Evolutionary conservation across 805 yeast genomes (phyloP), one percentile per base, ranked within the genome.

Genomic region (Lachancea lanzarotensis): DNA sequence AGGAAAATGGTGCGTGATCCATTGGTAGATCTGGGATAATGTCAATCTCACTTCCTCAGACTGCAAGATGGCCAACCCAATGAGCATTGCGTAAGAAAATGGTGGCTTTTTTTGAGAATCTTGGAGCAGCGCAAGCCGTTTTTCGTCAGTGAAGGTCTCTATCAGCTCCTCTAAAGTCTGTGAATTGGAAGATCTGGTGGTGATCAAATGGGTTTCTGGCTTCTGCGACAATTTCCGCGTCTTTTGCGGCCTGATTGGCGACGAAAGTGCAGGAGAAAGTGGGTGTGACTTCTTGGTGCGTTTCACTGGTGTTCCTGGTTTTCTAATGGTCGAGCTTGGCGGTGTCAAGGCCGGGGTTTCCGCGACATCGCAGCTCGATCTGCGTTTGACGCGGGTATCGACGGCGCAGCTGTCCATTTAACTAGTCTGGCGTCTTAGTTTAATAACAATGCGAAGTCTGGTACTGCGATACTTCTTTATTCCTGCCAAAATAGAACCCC

Each of bases 1-100:
- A 50, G 73, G 76, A 64, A 90, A 91, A 31, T 95, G 84, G 37
- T 79, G 80, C 8, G 93, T 79, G 36, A 91, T 93, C 98, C 98
- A 91, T 54, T 72, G 74, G 68, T 91, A 91, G 35, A 91, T 93
- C 57, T 88, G 96, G 0, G 93, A 75, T 43, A 84, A 66, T 2
- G 95, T 84, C 34, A 89, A 72, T 50, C 82, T 82, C 38, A 83
- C 74, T 13, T 71, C 74, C 1, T 82, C 81, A n/a, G 95, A 80
- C 49, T 93, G 78, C 52, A 91, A 69, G 40, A 91, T 85, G 1
- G 98, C 91, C 83, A 91, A 82, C 1, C 96, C 96, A 51, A 91
- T 91, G 48, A 91, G 73, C 42, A 89, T 82, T 3, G 98, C 98
- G 60, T 91, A 91, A 5, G 96, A 87, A 63, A 81, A 90, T 0